Percentiles rank a stretch among this genome's conserved stretches.
These are phyloP conservation scores for Phytophthora pluvialis DNA, from an alignment of 352 stramenopile species.

Conservation along the genomic window DNA sequence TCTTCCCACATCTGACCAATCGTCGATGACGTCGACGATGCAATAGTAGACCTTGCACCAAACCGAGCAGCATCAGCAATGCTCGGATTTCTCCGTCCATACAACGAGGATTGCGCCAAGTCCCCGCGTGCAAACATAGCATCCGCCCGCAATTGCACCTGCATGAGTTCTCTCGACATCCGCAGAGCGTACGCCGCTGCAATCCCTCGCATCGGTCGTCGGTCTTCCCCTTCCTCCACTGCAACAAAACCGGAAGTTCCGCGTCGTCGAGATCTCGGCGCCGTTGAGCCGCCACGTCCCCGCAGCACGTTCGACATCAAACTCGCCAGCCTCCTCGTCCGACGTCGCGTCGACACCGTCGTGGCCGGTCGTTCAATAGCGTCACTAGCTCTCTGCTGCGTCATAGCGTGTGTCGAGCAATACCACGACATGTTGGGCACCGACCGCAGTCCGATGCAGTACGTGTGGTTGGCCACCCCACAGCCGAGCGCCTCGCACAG, in stretches of 20 bases:
- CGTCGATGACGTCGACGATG: conserved; percentile 15
- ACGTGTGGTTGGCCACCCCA: conserved; percentile 72
- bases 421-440: conserved; percentile 79
- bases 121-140: conserved; percentile 79
- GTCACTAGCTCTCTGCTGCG: conserved; percentile 55
- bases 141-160: conserved; percentile 70
- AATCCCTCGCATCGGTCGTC: conserved; percentile 62
- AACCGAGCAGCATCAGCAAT: conserved; percentile 5
- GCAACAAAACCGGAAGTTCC: conserved; percentile 33
- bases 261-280: conserved; percentile 26
- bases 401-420: conserved; percentile 55
- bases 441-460: conserved; percentile 65
- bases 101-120: conserved; percentile 50
- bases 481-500: conserved; percentile 78
- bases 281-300: conserved; percentile 18
- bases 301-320: conserved; percentile 80
- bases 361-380: conserved; percentile 57
- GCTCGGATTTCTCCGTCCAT: conserved; percentile 29
- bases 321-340: conserved; percentile 65
- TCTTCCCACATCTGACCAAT: conserved; percentile 74
- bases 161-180: conserved; percentile 81
- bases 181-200: conserved; percentile 72
- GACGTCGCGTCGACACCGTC: conserved; percentile 66
- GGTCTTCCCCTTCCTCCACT: conserved; percentile 33
- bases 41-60: conserved; percentile 40